A percentile compares a stretch with the other conserved stretches of the same genome.
These are phyloP conservation scores for Monascus purpureus DNA, from an alignment of 495 filamentous ascomycete species.

Conservation along the genomic window DNA sequence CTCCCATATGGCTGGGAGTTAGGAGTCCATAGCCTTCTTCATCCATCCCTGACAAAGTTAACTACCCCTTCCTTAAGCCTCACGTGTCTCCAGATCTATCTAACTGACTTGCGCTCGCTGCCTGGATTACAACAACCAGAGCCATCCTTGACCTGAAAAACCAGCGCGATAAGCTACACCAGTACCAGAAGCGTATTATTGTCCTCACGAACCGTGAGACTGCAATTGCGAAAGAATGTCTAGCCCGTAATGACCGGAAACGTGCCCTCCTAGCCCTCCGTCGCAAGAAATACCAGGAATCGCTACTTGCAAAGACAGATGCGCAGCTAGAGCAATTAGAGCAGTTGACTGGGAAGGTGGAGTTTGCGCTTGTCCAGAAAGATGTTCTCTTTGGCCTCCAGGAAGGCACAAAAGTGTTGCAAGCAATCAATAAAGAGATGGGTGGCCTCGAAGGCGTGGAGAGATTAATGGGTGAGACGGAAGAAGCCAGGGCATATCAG, in stretches of 20 bases:
- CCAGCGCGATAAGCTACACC: constrained; percentile 91
- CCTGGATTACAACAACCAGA: constrained; percentile 27
- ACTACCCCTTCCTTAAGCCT: no score
- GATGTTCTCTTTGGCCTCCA: constrained; percentile 85
- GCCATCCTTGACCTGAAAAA: constrained; percentile 95
- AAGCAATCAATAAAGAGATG: constrained; percentile 91
- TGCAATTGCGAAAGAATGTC: constrained; percentile 66
- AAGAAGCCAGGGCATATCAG: constrained; percentile 80
- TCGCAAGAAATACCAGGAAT: constrained; percentile 93
- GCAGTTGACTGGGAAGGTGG: constrained; percentile 66
- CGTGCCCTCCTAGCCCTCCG: constrained; percentile 80
- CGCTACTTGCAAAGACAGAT: constrained; percentile 79
- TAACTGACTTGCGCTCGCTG: no score
- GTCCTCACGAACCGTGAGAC: constrained; percentile 73
- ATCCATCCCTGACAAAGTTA: no score
- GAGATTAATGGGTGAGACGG: constrained; percentile 82
- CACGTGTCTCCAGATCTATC: no score
- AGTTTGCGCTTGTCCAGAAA: constrained; percentile 92
- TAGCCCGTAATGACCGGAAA: constrained; percentile 57
- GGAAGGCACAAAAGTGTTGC: constrained; percentile 78
- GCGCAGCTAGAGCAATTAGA: constrained; percentile 79
- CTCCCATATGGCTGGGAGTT: no score
- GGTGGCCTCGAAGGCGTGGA: constrained; percentile 86
- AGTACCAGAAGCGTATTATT: constrained; percentile 82
- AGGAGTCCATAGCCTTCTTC: no score